phyloP scores from a whole-genome alignment of 2,329 filamentous ascomycete species.

The Pyricularia sp. region DNA sequence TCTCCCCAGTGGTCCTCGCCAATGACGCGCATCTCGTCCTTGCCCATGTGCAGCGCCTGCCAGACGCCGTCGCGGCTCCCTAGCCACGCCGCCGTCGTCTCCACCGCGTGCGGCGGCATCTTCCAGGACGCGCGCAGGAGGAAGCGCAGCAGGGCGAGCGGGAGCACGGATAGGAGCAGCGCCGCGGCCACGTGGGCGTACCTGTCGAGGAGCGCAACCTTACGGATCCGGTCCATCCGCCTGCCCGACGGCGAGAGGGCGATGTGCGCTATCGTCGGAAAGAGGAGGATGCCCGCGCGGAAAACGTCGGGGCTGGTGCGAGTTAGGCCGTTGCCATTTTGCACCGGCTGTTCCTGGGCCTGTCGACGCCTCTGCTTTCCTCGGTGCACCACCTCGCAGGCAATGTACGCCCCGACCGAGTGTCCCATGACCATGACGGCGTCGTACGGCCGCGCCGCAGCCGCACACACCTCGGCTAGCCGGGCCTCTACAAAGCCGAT shows the following conservation, averaged over 20 bases:
- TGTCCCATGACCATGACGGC: constrained; percentile 62
- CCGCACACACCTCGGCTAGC: constrained; percentile 17
- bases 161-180: constrained; percentile 30
- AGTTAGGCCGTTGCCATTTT: not conserved
- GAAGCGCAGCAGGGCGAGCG: constrained; percentile 28
- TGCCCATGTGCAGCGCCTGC: constrained; percentile 49
- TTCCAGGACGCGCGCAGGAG: constrained; percentile 30
- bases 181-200: constrained; percentile 31
- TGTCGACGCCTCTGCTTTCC: constrained; percentile 22
- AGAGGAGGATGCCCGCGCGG: constrained; percentile 51
- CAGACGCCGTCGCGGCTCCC: constrained; percentile 47
- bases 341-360: constrained; percentile 8
- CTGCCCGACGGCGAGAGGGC: constrained; percentile 50
- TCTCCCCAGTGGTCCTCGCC: constrained; percentile 49
- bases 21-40: constrained; percentile 52
- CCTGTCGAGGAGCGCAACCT: constrained; percentile 29
- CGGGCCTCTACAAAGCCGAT: constrained; percentile 33
- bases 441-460: constrained; percentile 24
- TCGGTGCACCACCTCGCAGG: constrained; percentile 56
- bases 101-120: constrained; percentile 38
- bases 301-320: constrained; percentile 25
- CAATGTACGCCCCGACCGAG: constrained; percentile 65
- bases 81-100: constrained; percentile 43
- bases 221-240: constrained; percentile 34
- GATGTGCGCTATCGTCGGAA: constrained; percentile 68